A percentile compares a stretch with the other conserved stretches of the same genome.
phyloP scores from a whole-genome alignment of 495 filamentous ascomycete genomes.

The Penicillium pulvis region DNA sequence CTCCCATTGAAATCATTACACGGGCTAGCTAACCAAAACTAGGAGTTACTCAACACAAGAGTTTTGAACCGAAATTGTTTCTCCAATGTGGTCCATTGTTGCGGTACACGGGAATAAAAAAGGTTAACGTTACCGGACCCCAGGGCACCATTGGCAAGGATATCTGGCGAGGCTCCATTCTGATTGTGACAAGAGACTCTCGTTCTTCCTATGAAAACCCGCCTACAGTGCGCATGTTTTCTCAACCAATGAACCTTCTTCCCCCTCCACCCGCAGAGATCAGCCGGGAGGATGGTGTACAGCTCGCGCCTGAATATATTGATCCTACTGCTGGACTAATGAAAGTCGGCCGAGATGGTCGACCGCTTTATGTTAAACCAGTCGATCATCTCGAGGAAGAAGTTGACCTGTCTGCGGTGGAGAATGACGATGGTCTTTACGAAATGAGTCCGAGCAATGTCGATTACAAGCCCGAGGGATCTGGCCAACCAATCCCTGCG shows the following conservation, averaged over 20 bases:
- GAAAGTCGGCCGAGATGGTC: constrained; percentile 77
- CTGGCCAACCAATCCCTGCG: constrained; percentile 43
- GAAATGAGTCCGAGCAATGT: constrained; percentile 55
- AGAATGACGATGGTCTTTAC: constrained; percentile 81
- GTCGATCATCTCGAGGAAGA: constrained; percentile 78
- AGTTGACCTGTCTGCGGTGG: constrained; percentile 70
- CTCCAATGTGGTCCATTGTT: constrained; percentile 89
- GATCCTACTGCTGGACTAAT: constrained; percentile 86
- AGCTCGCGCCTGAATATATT: constrained; percentile 77
- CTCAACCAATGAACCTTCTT: constrained; percentile 79
- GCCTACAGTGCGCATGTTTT: constrained; percentile 79
- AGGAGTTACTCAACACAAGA: constrained; percentile 48
- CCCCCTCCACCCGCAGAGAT: constrained; percentile 77
- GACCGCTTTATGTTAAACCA: constrained; percentile 79
- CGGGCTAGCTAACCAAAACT: constrained; percentile 19
- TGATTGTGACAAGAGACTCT: constrained; percentile 89
- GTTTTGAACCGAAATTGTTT: constrained; percentile 80
- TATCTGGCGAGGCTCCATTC: constrained; percentile 88
- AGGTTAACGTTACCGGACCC: constrained; percentile 37
- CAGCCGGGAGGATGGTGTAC: constrained; percentile 57
- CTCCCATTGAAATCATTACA: neutral
- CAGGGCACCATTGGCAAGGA: constrained; percentile 58
- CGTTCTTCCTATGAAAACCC: constrained; percentile 77
- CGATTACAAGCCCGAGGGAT: constrained; percentile 40
- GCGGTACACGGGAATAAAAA: constrained; percentile 78